These are phyloP conservation scores for Hibiscus mutabilis DNA, from an alignment of 345 rosid species.

Conservation along the genomic window DNA sequence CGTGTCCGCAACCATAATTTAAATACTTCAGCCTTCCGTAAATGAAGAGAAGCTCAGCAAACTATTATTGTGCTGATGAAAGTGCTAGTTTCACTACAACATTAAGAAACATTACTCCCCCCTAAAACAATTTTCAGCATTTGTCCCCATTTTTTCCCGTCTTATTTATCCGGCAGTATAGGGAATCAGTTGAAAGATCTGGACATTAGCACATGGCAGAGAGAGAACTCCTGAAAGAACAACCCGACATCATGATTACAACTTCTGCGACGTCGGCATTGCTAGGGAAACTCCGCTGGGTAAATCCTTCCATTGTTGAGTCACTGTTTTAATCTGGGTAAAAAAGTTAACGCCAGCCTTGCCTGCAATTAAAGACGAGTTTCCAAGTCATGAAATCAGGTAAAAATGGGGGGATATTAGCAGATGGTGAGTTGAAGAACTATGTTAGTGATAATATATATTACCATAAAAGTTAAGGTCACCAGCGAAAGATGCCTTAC, in stretches of 20 bases:
- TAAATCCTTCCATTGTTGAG: slow-evolving; percentile 96
- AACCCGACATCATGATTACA: slow-evolving; percentile 2
- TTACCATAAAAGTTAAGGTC: slow-evolving; percentile 97
- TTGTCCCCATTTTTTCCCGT: not conserved
- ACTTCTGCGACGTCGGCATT: slow-evolving; percentile 92
- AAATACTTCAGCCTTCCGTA: not conserved
- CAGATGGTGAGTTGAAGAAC: not conserved
- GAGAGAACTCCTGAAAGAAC: not conserved
- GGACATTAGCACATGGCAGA: not conserved
- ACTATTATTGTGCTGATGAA: not conserved
- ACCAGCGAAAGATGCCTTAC: slow-evolving; percentile 91
- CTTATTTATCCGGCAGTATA: not conserved
- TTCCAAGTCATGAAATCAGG: not conserved
- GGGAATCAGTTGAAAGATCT: not conserved
- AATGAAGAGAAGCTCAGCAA: not conserved
- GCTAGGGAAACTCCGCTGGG: slow-evolving; percentile 80
- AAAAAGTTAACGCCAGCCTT: slow-evolving; percentile 91
- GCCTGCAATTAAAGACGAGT: slow-evolving; percentile 37
- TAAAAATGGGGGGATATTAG: not conserved
- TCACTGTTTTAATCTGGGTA: slow-evolving; percentile 89
- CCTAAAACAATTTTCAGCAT: not conserved
- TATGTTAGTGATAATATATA: not conserved
- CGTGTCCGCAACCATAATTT: not conserved
- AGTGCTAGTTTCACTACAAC: not conserved
- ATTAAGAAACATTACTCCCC: not conserved